phyloP scores from a whole-genome alignment of 1,284 basidiomycete species.

The Wolfiporia cocos region DNA sequence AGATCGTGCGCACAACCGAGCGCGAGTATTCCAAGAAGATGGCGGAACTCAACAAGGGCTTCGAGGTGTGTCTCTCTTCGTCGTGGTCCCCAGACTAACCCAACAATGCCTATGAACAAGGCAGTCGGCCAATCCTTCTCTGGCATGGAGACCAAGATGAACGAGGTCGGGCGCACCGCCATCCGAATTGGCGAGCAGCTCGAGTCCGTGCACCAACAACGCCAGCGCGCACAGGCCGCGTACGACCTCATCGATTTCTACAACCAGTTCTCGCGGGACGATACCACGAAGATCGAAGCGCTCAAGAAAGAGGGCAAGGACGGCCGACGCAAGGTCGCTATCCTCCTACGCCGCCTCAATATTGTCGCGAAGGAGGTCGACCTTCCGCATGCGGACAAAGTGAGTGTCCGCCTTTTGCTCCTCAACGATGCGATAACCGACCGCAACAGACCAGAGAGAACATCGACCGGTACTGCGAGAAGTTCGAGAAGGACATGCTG shows the following conservation, averaged over 20 bases:
- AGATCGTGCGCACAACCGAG: constrained; percentile 86
- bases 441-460: constrained; percentile 67
- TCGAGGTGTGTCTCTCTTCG: constrained; percentile 56
- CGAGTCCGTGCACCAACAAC: constrained; percentile 89
- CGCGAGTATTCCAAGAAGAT: constrained; percentile 93
- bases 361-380: constrained; percentile 93
- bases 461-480: constrained; percentile 95
- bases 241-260: constrained; percentile 96
- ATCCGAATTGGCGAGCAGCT: constrained; percentile 96
- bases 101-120: constrained; percentile 34
- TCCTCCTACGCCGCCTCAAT: constrained; percentile 83
- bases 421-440: not conserved
- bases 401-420: too few species aligned
- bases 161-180: constrained; percentile 91
- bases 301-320: constrained; percentile 85
- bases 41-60: constrained; percentile 86
- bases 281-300: constrained; percentile 73
- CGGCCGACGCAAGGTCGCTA: constrained; percentile 84
- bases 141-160: constrained; percentile 85
- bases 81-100: not conserved
- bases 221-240: constrained; percentile 90
- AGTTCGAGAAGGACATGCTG: constrained; percentile 98
- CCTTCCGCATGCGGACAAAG: constrained; percentile 75
- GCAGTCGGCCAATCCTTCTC: constrained; percentile 79
- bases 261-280: constrained; percentile 85